These are phyloP conservation scores for Acidomyces sp. DNA, from an alignment of 495 filamentous ascomycete genomes.

Conservation along the genomic window DNA sequence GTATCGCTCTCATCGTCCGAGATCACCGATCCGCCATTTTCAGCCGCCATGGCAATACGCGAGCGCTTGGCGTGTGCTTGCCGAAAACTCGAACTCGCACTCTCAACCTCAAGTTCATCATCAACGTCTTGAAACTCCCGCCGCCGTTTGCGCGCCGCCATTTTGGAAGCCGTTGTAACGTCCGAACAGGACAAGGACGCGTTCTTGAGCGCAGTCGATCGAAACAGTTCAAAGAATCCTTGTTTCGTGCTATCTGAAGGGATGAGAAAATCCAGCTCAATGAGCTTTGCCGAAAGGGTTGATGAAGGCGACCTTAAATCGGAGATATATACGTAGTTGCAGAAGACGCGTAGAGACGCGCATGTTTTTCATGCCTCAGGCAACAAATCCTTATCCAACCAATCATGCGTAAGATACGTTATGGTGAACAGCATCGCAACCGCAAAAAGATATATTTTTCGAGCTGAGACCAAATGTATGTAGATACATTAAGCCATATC, in stretches of 20 bases:
- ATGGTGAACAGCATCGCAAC: too few relatives aligned
- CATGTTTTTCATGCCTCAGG: too few relatives aligned
- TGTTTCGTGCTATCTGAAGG: not conserved
- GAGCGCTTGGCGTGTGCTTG: constrained; percentile 27
- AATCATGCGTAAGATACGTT: too few relatives aligned
- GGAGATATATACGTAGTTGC: too few relatives aligned
- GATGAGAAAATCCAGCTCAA: too few relatives aligned
- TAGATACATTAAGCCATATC: too few relatives aligned
- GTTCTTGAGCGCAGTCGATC: not conserved
- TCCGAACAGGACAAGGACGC: not conserved
- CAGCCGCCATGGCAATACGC: constrained; percentile 7
- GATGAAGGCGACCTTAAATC: too few relatives aligned
- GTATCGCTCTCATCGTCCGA: constrained; percentile 16
- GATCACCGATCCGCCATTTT: constrained; percentile 13
- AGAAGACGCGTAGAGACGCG: too few relatives aligned
- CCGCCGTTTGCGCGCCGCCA: constrained; percentile 33
- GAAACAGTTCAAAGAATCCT: not conserved
- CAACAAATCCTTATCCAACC: too few relatives aligned
- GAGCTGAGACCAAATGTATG: too few relatives aligned
- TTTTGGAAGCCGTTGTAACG: not conserved
- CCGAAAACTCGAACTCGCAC: constrained; percentile 34
- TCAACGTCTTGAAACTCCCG: constrained; percentile 36
- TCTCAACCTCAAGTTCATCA: constrained; percentile 35
- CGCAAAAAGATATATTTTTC: too few relatives aligned
- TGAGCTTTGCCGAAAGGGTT: too few relatives aligned